Percentiles rank a stretch among this genome's conserved stretches.
phyloP scores from a whole-genome alignment of 192 early-diverging fungal species.

The Umbelopsis sp. region DNA sequence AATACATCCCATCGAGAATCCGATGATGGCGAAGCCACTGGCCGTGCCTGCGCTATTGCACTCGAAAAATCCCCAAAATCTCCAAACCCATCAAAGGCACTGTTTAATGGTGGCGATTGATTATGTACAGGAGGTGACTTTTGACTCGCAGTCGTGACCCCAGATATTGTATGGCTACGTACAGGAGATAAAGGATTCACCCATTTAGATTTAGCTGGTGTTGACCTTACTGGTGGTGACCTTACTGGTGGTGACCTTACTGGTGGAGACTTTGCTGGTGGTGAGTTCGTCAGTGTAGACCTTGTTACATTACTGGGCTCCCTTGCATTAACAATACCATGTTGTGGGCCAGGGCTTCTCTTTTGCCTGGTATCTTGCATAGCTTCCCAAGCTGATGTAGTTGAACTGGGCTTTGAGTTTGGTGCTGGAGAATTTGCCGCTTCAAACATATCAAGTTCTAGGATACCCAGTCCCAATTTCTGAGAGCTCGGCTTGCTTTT shows the following conservation, averaged over 20 bases:
- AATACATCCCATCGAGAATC: conserved; percentile 12
- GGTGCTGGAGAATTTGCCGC: not conserved
- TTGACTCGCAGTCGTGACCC: not conserved
- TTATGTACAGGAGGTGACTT: not conserved
- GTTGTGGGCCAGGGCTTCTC: too few species aligned
- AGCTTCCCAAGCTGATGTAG: not conserved
- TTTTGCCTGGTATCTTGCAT: not conserved
- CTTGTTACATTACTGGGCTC: too few species aligned
- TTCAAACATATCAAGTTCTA: conserved; percentile 14
- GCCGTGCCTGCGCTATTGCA: not conserved
- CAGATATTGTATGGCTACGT: too few species aligned
- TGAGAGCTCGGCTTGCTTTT: not conserved
- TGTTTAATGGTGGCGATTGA: not conserved
- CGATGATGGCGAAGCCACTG: not conserved
- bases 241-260: too few species aligned
- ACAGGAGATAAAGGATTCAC: too few species aligned
- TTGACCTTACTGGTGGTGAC: too few species aligned
- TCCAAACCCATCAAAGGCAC: not conserved
- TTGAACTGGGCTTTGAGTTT: not conserved
- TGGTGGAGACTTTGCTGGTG: too few species aligned
- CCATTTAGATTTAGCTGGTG: too few species aligned
- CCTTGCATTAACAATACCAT: too few species aligned
- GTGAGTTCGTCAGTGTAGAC: too few species aligned
- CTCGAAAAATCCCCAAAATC: not conserved
- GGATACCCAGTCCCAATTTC: not conserved